Evolutionary conservation across 2,329 filamentous ascomycete species (phyloP).

Genomic region (Periconia macrospinosa): DNA sequence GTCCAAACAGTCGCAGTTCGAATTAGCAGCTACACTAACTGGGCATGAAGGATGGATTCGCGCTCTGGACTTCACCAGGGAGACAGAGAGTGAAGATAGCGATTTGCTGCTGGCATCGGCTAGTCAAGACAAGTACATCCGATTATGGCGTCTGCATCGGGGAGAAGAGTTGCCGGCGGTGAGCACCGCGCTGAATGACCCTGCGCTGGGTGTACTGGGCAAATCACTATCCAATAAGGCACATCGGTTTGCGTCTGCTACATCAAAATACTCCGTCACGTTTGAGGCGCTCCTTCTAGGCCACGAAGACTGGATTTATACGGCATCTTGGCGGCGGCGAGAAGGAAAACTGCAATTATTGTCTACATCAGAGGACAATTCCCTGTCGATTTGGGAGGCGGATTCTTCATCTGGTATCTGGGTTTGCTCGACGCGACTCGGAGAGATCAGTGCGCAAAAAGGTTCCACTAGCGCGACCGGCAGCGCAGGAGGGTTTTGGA

Average conservation of each 20-base stretch:
- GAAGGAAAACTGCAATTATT: conserved; percentile 69
- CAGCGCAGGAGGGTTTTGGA: conserved; percentile 96
- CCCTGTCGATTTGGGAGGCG: conserved; percentile 87
- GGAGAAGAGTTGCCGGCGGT: conserved; percentile 66
- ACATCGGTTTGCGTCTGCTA: conserved; percentile 67
- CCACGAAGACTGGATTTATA: conserved; percentile 99
- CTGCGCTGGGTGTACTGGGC: conserved; percentile 61
- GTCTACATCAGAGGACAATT: conserved; percentile 93
- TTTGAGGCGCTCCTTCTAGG: conserved; percentile 93
- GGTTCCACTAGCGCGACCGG: conserved; percentile 95
- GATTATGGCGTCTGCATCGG: conserved; percentile 83
- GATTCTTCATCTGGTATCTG: conserved; percentile 85
- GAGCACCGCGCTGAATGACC: conserved; percentile 59
- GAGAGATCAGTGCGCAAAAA: conserved; percentile 92
- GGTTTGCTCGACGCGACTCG: conserved; percentile 81
- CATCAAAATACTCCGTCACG: conserved; percentile 73
- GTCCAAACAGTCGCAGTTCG: conserved; percentile 62
- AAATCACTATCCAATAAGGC: conserved; percentile 87
- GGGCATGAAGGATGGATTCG: conserved; percentile 97
- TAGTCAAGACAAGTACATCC: conserved; percentile 96
- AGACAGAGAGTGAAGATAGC: conserved; percentile 56
- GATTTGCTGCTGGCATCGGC: conserved; percentile 87
- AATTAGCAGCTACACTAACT: conserved; percentile 72
- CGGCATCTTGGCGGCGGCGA: conserved; percentile 69
- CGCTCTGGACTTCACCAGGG: conserved; percentile 75